Percentiles rank a stretch among this genome's conserved stretches.
These are phyloP conservation scores for Colletotrichum sp. DNA, from an alignment of 2,329 filamentous ascomycete genomes.

Conservation along the genomic window DNA sequence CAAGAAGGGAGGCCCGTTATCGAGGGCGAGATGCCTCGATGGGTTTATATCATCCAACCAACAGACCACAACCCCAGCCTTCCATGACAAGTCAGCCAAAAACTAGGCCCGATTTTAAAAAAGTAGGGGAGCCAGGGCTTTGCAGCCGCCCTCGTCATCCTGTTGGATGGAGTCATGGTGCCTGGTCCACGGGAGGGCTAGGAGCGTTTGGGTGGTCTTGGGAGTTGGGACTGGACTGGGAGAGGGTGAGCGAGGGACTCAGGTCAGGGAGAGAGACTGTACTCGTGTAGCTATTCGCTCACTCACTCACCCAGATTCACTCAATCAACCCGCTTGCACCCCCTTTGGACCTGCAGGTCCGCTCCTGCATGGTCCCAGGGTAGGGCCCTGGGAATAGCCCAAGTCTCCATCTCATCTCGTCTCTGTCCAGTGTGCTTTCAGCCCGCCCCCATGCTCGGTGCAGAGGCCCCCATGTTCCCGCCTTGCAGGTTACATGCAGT, in stretches of 20 bases:
- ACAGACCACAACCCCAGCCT: neutral
- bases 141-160: neutral
- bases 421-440: neutral
- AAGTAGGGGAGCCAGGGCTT: neutral
- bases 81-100: neutral
- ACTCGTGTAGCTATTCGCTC: neutral
- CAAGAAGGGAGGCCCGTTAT: slow-evolving; percentile 3
- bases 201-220: neutral
- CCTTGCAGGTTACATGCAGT: slow-evolving; percentile 14
- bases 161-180: neutral
- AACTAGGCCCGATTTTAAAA: neutral
- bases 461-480: slow-evolving; percentile 6
- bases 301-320: neutral
- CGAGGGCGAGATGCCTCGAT: slow-evolving; percentile 1
- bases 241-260: neutral
- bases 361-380: slow-evolving; percentile 12
- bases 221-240: neutral
- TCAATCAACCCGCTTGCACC: slow-evolving; percentile 7
- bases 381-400: neutral
- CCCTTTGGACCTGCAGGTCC: slow-evolving; percentile 15
- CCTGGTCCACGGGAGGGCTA: neutral
- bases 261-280: neutral
- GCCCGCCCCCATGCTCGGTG: neutral
- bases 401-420: slow-evolving; percentile 16
- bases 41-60: slow-evolving; percentile 23